A percentile compares a stretch with the other conserved stretches of the same genome.
These are phyloP conservation scores for Saccharomyces hybrid DNA, from an alignment of 1,139 yeast species.

Conservation along the genomic window DNA sequence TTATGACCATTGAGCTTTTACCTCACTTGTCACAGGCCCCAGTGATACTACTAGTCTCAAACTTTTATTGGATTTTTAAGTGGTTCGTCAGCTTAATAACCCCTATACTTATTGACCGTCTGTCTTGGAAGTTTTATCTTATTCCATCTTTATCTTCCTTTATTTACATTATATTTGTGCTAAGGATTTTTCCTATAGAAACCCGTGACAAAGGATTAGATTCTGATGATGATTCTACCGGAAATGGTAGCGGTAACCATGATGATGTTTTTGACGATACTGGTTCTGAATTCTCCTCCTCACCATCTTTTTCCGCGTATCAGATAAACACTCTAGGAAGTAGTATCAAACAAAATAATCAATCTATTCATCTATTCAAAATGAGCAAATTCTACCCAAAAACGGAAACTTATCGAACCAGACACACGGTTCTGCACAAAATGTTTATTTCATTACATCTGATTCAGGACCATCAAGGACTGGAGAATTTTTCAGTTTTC, in stretches of 20 bases:
- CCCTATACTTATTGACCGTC: not conserved
- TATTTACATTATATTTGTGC: not conserved
- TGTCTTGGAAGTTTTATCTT: not conserved
- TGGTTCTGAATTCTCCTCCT: not conserved
- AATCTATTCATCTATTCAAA: not conserved
- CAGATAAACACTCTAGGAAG: not conserved
- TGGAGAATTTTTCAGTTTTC: not conserved
- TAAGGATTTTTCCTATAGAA: not conserved
- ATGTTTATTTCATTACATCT: not conserved
- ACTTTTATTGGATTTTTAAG: not conserved
- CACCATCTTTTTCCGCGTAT: not conserved
- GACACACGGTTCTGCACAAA: not conserved
- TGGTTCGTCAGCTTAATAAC: not conserved
- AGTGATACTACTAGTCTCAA: not conserved
- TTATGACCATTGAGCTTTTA: not conserved
- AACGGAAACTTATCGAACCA: not conserved
- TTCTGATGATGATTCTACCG: not conserved
- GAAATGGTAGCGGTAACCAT: not conserved
- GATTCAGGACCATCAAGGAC: not conserved
- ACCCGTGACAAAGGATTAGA: not conserved
- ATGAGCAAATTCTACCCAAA: not conserved
- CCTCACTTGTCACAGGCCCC: not conserved
- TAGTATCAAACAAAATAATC: not conserved
- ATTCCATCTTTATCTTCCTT: not conserved
- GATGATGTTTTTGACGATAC: not conserved